Base-by-base conservation (phyloP, 805 yeast species). In the Brettanomyces anomalus region DNA sequence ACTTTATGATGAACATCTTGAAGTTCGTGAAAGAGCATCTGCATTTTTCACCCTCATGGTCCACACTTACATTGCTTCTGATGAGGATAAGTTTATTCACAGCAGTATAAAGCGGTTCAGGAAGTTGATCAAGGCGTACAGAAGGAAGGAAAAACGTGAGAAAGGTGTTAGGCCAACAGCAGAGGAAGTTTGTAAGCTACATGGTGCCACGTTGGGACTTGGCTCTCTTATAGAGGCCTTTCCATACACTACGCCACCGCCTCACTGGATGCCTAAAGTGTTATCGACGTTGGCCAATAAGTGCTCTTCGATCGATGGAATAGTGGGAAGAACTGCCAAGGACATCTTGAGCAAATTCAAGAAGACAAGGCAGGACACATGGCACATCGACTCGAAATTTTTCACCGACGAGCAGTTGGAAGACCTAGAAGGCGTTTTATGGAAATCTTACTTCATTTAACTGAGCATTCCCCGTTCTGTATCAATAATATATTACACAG, bases 201-300 rank as follows among this genome's bases (percentile, higher is more conserved):
- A 90, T 57, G 95, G 94, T 3, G 87, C 95, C 2, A 79, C 89
- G 0, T 65, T 93, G 19, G 97, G 97, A 0, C 65, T 90, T 2
- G 95, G 97, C 7, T 85, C 97, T 0, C 65, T 90, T 36, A 76
- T 93, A 2, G 79, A 81, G 38, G 97, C 97, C 0, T 93, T 84
- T 62, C 90, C 97, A 2, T 93, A 88, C 54, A 66, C 71, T 3
- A 82, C 95, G 1, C 98, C 98, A 0, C 89, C 95, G 2, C 97
- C 98, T 1, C 42, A 50, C 21, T 93, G 97, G 97, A 71, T 90
- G 16, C 97, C 97, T 0, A 64, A 67, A 7, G 74, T 85, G 14
- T 67, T 90, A 48, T 71, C 83, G 1, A 66, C 74, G 1, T 63
- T 93, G 45, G 88, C 96, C 0, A 75, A 74, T 20, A 79, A 79